Percentiles rank a stretch among this genome's conserved stretches.
Conservation (phyloP, 345 rosid species). For the Schrenkiella parvula region DNA sequence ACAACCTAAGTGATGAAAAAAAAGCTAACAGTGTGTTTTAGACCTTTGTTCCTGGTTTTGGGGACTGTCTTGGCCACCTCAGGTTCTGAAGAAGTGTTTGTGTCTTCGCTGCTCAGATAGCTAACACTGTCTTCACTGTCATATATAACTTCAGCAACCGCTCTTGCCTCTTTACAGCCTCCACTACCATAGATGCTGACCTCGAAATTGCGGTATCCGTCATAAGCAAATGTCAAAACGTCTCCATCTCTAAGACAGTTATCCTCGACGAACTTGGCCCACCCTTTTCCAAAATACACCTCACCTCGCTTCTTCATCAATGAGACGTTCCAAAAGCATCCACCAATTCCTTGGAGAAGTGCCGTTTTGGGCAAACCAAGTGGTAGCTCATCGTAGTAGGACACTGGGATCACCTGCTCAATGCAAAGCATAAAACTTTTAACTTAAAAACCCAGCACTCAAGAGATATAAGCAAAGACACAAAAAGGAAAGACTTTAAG, state of each 20-base stretch:
- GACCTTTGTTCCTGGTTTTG: not conserved
- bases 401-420: conserved; percentile 5
- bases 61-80: not conserved
- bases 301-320: not conserved
- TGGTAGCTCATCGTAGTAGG: conserved; percentile 20
- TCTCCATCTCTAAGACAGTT: not conserved
- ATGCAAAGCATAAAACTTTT: not conserved
- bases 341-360: conserved; percentile 19
- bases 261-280: not conserved
- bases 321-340: conserved; percentile 8
- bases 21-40: not conserved
- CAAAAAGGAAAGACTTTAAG: not conserved
- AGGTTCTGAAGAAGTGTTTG: not conserved
- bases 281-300: not conserved
- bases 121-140: not conserved
- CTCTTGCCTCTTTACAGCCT: not conserved
- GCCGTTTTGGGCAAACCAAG: conserved; percentile 3
- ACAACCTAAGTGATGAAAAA: not conserved
- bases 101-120: not conserved
- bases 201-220: not conserved
- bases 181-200: not conserved
- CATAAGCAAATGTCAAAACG: not conserved
- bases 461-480: not conserved
- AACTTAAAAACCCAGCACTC: not conserved
- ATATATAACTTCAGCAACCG: not conserved